Percentiles rank a stretch among this genome's conserved stretches.
Conservation (phyloP, 306 rosid genomes). For the Styphnolobium japonicum region DNA sequence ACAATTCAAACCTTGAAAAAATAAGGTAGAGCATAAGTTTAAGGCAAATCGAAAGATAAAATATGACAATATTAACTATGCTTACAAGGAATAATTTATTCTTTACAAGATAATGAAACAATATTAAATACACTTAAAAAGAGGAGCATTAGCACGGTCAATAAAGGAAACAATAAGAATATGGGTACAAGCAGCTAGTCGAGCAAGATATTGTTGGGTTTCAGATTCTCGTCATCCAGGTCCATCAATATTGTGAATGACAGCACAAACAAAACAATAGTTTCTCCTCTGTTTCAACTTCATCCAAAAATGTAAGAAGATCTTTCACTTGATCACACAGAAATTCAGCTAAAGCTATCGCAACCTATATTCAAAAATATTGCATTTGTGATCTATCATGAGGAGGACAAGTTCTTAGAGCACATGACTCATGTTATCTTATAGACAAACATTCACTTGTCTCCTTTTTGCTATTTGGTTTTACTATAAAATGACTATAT, state of each 20-base stretch:
- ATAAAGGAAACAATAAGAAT: conserved; percentile 72
- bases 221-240: conserved; percentile 85
- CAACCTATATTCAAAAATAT: conserved; percentile 48
- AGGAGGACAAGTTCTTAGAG: conserved; percentile 5
- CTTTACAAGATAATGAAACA: background rate
- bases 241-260: conserved; percentile 89
- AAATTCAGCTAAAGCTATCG: conserved; percentile 69
- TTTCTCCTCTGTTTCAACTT: conserved; percentile 45
- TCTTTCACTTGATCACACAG: conserved; percentile 74
- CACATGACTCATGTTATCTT: background rate
- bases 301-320: conserved; percentile 72
- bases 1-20: conserved; percentile 8
- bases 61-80: too few species aligned
- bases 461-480: too few species aligned
- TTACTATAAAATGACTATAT: background rate
- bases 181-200: conserved; percentile 70
- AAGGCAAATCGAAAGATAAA: background rate
- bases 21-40: background rate
- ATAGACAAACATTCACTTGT: background rate
- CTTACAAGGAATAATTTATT: conserved; percentile 1
- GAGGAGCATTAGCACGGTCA: conserved; percentile 83
- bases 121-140: conserved; percentile 51
- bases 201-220: conserved; percentile 75
- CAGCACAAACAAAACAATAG: conserved; percentile 53
- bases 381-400: background rate